Conservation (phyloP, 2,329 filamentous ascomycete genomes). For the Falciphora oryzae region DNA sequence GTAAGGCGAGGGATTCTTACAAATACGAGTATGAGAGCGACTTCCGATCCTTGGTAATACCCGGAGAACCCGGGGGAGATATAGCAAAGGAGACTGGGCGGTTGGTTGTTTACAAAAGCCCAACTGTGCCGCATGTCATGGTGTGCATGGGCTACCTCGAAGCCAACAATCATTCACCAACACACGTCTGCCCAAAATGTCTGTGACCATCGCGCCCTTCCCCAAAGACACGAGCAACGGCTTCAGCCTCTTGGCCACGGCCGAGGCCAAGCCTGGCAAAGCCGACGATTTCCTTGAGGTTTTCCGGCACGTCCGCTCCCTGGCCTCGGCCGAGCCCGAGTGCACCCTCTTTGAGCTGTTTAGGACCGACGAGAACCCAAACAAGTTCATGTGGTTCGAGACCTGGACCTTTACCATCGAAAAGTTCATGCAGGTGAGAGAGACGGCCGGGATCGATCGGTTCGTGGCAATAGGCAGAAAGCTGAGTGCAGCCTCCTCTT, state of each 20-base stretch:
- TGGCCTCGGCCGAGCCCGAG: not conserved
- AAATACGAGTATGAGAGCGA: not conserved
- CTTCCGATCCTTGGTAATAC: slow-evolving; percentile 10
- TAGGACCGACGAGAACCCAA: not conserved
- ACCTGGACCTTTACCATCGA: not conserved
- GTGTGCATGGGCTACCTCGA: too few species aligned
- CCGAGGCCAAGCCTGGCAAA: not conserved
- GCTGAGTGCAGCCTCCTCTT: not conserved
- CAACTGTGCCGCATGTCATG: too few species aligned
- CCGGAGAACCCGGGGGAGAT: slow-evolving; percentile 11
- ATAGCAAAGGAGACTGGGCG: too few species aligned
- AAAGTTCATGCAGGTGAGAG: not conserved
- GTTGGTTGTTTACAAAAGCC: too few species aligned
- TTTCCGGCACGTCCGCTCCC: not conserved
- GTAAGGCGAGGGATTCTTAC: too few species aligned
- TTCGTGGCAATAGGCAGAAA: not conserved
- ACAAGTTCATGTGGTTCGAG: not conserved
- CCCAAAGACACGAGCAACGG: not conserved
- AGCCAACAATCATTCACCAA: not conserved
- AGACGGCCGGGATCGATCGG: not conserved
- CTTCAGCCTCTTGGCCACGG: not conserved
- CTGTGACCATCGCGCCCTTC: not conserved
- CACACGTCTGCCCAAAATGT: not conserved
- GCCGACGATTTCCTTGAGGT: not conserved
- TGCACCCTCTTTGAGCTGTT: slow-evolving; percentile 1